Evolutionary conservation across 352 stramenopile genomes (phyloP), one percentile per base, ranked within the genome.

Genomic region (Globisporangium solare): DNA sequence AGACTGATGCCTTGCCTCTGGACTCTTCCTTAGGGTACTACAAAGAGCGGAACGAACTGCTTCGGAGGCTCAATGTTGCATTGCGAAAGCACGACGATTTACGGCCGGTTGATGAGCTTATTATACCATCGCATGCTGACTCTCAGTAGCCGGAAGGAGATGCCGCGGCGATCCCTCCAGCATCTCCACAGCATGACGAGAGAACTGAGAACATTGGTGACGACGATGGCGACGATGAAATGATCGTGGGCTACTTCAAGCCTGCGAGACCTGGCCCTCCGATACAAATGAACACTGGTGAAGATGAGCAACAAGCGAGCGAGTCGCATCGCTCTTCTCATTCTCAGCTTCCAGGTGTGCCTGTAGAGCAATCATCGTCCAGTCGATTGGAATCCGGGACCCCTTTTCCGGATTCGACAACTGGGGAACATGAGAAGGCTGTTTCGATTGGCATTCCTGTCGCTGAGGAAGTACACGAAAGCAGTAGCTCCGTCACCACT

Each of bases 241-340:
- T 77, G 66, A 61, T 80, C 59, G 60, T 73, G 4, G 71, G 68
- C 7, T 79, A 79, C 51, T 73, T 74, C 48, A 59, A 55, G 49
- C 58, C 58, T 6, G 53, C 56, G 51, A 51, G 39, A 32, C 8
- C 11, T 21, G 17, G 6, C 8, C 11, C 20, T 8, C 24, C 41
- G 50, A 21, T 50, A 5, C 32, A 41, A 32, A 27, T 32, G 24
- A 46, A 12, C 51, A 50, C 37, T 27, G 37, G 8, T 20, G 47
- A 61, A 20, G 37, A 48, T 11, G 20, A 40, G 51, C 18, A 31
- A 4, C 18, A 54, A n/a, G 13, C 20, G 24, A 51, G 6, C 31
- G 20, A 51, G n/a, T 31, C 17, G 24, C 11, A 18, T 51, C 2
- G 24, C 46, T 32, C 17, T 6, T 15, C 13, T 43, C 39, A n/a